Evolutionary conservation across 1,284 basidiomycete genomes (phyloP).

Genomic region (Cutaneotrichosporon sp.): DNA sequence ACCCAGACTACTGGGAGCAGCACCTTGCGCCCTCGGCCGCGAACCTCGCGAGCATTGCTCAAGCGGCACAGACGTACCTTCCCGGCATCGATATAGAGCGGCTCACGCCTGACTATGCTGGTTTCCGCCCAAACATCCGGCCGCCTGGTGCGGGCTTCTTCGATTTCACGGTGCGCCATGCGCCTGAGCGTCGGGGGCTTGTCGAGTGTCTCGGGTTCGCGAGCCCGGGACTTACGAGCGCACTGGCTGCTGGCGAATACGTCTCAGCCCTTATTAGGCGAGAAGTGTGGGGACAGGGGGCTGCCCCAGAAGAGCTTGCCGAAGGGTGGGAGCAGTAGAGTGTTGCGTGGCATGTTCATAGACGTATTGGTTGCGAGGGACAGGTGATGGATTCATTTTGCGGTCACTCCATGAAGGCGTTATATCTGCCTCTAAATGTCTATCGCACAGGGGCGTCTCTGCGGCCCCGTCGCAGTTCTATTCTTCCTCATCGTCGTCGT

Average conservation of each 20-base stretch:
- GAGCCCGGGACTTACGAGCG: slow-evolving; percentile 53
- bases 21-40: slow-evolving; percentile 66
- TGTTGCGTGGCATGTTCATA: too few species aligned
- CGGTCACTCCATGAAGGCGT: too few species aligned
- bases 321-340: slow-evolving; percentile 17
- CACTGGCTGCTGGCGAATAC: slow-evolving; percentile 52
- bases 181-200: slow-evolving; percentile 37
- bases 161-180: slow-evolving; percentile 62
- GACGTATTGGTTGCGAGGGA: too few species aligned
- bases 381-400: too few species aligned
- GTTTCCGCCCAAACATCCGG: slow-evolving; percentile 83
- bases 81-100: slow-evolving; percentile 62
- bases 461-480: too few species aligned
- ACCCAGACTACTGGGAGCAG: slow-evolving; percentile 69
- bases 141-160: slow-evolving; percentile 70
- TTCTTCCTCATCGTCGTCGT: not conserved
- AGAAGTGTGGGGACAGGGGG: slow-evolving; percentile 38
- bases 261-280: slow-evolving; percentile 49
- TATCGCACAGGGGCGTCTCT: too few species aligned
- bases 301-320: slow-evolving; percentile 1
- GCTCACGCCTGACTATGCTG: slow-evolving; percentile 81
- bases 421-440: too few species aligned
- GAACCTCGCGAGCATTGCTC: slow-evolving; percentile 60
- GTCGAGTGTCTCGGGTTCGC: slow-evolving; percentile 54
- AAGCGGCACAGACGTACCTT: slow-evolving; percentile 60